Percentiles rank a stretch among this genome's conserved stretches.
Conservation (phyloP, 192 early-diverging fungal genomes). For the Phycomyces blakesleeanus region DNA sequence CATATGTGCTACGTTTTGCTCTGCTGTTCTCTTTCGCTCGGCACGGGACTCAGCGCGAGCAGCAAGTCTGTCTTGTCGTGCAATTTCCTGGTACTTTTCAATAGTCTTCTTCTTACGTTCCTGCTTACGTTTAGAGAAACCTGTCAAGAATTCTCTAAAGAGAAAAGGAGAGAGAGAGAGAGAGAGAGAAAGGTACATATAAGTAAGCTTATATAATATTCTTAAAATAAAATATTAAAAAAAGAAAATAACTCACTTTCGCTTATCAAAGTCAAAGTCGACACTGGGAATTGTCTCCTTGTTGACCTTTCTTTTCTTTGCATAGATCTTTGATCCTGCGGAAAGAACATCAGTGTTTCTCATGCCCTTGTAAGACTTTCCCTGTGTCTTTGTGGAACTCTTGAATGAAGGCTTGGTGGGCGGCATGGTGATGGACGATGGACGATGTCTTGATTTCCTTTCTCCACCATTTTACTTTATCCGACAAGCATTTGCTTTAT, state of each 20-base stretch:
- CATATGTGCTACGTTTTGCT: conserved; percentile 51
- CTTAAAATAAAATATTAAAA: background rate
- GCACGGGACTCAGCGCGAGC: conserved; percentile 50
- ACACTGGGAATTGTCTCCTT: conserved; percentile 60
- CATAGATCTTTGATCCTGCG: conserved; percentile 56
- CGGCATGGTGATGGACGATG: background rate
- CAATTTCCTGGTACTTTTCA: conserved; percentile 40
- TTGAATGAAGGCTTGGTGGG: background rate
- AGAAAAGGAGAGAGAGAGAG: background rate
- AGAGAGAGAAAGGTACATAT: too few species aligned
- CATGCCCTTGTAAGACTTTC: conserved; percentile 18
- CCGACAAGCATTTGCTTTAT: too few species aligned
- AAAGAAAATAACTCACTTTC: conserved; percentile 42
- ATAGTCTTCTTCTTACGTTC: conserved; percentile 61
- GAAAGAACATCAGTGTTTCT: conserved; percentile 60
- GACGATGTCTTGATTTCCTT: background rate
- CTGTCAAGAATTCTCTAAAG: conserved; percentile 65
- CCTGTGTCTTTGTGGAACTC: background rate
- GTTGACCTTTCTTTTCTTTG: conserved; percentile 65
- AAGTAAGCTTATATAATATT: background rate
- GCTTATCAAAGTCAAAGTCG: conserved; percentile 58
- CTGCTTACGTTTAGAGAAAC: conserved; percentile 76
- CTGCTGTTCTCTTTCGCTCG: conserved; percentile 43
- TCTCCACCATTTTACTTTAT: background rate
- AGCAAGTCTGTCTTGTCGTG: conserved; percentile 52